A percentile compares a stretch with the other conserved stretches of the same genome.
phyloP scores from a whole-genome alignment of 805 yeast species.

The Lachancea waltii region DNA sequence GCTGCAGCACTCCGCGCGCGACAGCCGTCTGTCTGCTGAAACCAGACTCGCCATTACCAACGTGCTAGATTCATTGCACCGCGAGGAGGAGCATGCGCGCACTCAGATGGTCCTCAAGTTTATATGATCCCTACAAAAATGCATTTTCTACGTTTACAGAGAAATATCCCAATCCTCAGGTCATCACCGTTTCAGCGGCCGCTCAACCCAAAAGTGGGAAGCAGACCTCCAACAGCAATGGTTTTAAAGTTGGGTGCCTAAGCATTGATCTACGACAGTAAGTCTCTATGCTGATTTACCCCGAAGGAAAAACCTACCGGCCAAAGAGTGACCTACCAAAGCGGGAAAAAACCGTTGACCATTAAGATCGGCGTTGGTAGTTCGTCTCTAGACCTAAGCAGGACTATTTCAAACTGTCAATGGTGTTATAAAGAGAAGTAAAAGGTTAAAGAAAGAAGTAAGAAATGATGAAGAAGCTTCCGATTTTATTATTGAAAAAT shows the following conservation, averaged over 20 bases:
- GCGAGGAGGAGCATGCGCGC: constrained; percentile 24
- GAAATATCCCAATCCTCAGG: constrained; percentile 75
- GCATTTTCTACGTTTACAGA: background rate
- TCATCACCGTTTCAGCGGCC: constrained; percentile 97
- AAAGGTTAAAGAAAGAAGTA: background rate
- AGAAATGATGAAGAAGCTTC: background rate
- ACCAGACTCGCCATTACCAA: constrained; percentile 5
- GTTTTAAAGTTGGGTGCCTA: constrained; percentile 74
- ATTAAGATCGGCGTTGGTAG: constrained; percentile 3
- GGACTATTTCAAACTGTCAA: constrained; percentile 4
- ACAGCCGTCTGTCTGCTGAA: constrained; percentile 10
- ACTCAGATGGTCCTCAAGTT: constrained; percentile 26
- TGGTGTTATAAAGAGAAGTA: background rate
- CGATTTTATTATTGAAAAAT: background rate
- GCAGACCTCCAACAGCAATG: constrained; percentile 96
- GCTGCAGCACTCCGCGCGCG: constrained; percentile 19
- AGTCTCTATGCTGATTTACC: constrained; percentile 1
- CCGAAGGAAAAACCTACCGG: background rate
- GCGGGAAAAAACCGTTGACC: background rate
- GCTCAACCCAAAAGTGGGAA: constrained; percentile 44
- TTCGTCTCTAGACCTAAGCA: constrained; percentile 1
- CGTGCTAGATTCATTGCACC: constrained; percentile 16
- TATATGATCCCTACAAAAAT: constrained; percentile 9
- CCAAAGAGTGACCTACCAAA: background rate
- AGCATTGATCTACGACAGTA: constrained; percentile 8